Evolutionary conservation across 768 basidiomycete species (phyloP).

Genomic region (Mycena metata): DNA sequence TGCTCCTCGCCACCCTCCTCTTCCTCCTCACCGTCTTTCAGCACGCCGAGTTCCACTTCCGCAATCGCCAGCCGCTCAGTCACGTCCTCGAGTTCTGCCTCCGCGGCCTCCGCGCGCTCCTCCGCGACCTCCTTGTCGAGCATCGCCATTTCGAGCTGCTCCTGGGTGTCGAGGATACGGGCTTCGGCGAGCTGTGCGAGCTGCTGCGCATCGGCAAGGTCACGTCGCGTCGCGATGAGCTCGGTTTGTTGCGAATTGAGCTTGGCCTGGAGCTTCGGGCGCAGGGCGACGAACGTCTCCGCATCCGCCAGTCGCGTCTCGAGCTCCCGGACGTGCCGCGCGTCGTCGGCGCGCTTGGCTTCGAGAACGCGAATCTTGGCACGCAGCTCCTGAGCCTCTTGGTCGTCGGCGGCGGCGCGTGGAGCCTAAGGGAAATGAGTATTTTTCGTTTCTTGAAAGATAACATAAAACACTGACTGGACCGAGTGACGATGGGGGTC

Average conservation of each 20-base stretch:
- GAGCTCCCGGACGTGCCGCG: constrained; percentile 85
- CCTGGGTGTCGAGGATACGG: constrained; percentile 82
- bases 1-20: constrained; percentile 43
- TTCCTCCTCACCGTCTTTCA: constrained; percentile 69
- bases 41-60: constrained; percentile 86
- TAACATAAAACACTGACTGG: background rate
- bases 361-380: constrained; percentile 90
- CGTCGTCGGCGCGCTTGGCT: constrained; percentile 87
- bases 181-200: constrained; percentile 78
- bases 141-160: constrained; percentile 95
- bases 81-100: constrained; percentile 82
- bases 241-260: constrained; percentile 86
- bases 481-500: constrained; percentile 47
- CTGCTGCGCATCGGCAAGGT: constrained; percentile 82
- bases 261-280: constrained; percentile 94
- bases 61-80: constrained; percentile 83
- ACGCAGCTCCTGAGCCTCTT: constrained; percentile 83
- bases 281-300: constrained; percentile 83
- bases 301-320: constrained; percentile 89
- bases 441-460: background rate
- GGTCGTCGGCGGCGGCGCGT: constrained; percentile 57
- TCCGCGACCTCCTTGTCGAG: constrained; percentile 98
- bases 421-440: background rate
- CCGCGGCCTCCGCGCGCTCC: constrained; percentile 86
- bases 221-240: constrained; percentile 79